These are phyloP conservation scores for Penicillium sp. DNA, from an alignment of 2,329 filamentous ascomycete species.

Conservation along the genomic window DNA sequence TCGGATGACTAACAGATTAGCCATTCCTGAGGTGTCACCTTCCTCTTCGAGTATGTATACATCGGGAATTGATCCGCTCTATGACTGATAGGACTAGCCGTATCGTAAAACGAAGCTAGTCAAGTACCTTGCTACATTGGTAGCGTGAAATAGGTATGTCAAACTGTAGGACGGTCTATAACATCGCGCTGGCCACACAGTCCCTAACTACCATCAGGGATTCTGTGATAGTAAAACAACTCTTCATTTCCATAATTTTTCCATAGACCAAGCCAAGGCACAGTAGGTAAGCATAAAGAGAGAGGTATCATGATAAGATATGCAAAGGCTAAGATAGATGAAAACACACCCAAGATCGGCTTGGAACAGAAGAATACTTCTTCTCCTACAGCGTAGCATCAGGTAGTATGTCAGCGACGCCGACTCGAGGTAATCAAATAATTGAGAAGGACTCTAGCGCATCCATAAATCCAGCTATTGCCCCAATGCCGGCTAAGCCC, in stretches of 20 bases:
- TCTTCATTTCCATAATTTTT: background rate
- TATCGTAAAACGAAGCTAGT: background rate
- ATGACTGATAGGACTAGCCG: background rate
- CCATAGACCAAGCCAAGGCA: background rate
- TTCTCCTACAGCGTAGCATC: too few species aligned
- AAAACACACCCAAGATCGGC: background rate
- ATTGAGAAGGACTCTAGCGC: slow-evolving; percentile 35
- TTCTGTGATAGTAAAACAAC: background rate
- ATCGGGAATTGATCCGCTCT: background rate
- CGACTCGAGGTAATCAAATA: background rate
- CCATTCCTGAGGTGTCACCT: slow-evolving; percentile 1
- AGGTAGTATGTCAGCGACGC: too few species aligned
- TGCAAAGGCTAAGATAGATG: slow-evolving; percentile 11
- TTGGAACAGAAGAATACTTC: background rate
- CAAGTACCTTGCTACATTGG: background rate
- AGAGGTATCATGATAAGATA: slow-evolving; percentile 13
- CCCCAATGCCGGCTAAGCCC: slow-evolving; percentile 34
- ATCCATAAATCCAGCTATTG: slow-evolving; percentile 38
- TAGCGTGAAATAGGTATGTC: background rate
- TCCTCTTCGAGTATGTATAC: background rate
- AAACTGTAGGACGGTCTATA: too few species aligned
- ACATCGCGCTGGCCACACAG: too few species aligned
- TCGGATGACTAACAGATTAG: slow-evolving; percentile 14
- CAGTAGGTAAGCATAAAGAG: background rate
- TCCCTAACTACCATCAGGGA: background rate